phyloP scores from a whole-genome alignment of 1,284 basidiomycete species.

The Ustanciosporium gigantosporum region DNA sequence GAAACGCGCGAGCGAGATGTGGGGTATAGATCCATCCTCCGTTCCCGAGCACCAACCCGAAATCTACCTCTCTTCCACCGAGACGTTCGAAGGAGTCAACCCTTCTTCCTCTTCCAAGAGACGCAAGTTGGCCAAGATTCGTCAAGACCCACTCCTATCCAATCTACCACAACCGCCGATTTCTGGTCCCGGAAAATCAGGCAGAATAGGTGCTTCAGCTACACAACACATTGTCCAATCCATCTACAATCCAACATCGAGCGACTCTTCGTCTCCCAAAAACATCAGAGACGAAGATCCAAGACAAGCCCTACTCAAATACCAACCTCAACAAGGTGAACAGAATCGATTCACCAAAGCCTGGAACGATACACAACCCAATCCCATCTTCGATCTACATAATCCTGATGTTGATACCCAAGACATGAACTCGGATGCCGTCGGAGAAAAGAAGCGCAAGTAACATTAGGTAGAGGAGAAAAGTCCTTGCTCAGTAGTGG shows the following conservation, averaged over 20 bases:
- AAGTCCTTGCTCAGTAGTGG: too few relatives aligned
- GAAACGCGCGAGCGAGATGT: slow-evolving; percentile 3
- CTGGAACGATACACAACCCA: slow-evolving; percentile 64
- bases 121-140: slow-evolving; percentile 82
- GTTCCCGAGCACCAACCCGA: slow-evolving; percentile 4
- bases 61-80: slow-evolving; percentile 3
- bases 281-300: slow-evolving; percentile 68
- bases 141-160: slow-evolving; percentile 69
- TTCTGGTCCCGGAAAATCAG: slow-evolving; percentile 85
- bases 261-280: too few relatives aligned
- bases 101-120: slow-evolving; percentile 66
- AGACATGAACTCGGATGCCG: too few relatives aligned
- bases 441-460: too few relatives aligned
- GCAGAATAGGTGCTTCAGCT: slow-evolving; percentile 89
- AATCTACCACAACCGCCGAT: slow-evolving; percentile 74
- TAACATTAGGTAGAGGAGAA: too few relatives aligned
- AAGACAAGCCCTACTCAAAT: slow-evolving; percentile 90
- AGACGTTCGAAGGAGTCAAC: slow-evolving; percentile 69
- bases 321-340: slow-evolving; percentile 72
- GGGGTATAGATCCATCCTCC: neutral
- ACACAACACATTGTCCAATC: slow-evolving; percentile 93
- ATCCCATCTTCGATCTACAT: slow-evolving; percentile 45
- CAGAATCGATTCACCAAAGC: slow-evolving; percentile 78
- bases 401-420: too few relatives aligned
- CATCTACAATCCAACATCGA: slow-evolving; percentile 67